A percentile compares a stretch with the other conserved stretches of the same genome.
Conservation (phyloP, 768 basidiomycete species). For the Suillus sp. region DNA sequence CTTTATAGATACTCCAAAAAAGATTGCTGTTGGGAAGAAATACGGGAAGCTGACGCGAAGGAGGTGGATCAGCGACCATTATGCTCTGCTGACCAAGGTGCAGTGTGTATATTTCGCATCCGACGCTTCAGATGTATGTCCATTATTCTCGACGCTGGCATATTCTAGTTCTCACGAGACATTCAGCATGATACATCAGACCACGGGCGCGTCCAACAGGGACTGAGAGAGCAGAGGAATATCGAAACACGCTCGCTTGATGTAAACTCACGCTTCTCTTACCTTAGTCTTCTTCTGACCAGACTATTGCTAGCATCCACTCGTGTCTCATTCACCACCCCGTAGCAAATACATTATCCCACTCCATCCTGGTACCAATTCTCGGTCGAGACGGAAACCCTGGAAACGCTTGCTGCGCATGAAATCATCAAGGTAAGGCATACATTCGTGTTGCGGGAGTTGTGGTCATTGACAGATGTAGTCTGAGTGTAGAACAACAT, state of each 20-base stretch:
- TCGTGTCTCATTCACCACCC: slow-evolving; percentile 4
- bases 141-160: neutral
- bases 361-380: neutral
- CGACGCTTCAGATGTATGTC: slow-evolving; percentile 1
- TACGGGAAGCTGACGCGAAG: slow-evolving; percentile 30
- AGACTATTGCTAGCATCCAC: neutral
- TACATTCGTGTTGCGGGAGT: neutral
- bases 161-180: neutral
- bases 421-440: slow-evolving; percentile 4
- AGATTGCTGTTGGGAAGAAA: slow-evolving; percentile 54
- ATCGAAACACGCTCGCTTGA: slow-evolving; percentile 4
- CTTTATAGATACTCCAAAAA: slow-evolving; percentile 47
- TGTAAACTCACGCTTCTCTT: neutral
- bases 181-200: neutral
- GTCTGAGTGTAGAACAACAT: neutral
- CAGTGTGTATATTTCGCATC: slow-evolving; percentile 11
- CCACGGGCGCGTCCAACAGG: neutral
- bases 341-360: neutral
- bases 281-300: neutral
- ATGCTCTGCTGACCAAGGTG: slow-evolving; percentile 46
- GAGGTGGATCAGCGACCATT: slow-evolving; percentile 62
- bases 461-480: neutral
- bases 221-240: slow-evolving; percentile 6
- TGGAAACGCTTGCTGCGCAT: neutral
- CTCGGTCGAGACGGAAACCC: neutral